phyloP scores from a whole-genome alignment of 1,284 basidiomycete species.

The Trametes pubescens region DNA sequence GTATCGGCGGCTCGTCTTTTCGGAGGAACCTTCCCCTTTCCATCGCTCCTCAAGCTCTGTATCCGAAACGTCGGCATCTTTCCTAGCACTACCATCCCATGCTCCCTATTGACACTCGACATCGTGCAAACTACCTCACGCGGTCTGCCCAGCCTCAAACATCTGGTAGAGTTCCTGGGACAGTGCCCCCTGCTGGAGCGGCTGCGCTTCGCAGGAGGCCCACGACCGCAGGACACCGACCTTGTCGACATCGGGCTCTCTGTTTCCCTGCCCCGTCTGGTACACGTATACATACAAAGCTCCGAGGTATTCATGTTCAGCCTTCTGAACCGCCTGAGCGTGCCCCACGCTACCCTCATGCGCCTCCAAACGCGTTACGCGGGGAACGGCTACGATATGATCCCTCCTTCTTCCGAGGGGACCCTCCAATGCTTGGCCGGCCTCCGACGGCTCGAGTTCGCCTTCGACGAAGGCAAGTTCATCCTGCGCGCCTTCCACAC shows the following conservation, averaged over 20 bases:
- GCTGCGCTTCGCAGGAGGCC: not conserved
- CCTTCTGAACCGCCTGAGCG: not conserved
- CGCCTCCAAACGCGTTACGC: conserved; percentile 2
- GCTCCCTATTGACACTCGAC: conserved; percentile 4
- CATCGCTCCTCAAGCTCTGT: conserved; percentile 2
- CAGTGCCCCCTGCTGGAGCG: conserved; percentile 10
- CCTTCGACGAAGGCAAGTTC: not conserved
- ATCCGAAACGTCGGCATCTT: conserved; percentile 4
- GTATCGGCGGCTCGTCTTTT: not conserved
- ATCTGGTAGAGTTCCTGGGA: not conserved
- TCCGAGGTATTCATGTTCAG: too few species aligned
- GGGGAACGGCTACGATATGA: conserved; percentile 10
- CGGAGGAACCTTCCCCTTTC: not conserved
- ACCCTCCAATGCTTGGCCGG: conserved; percentile 4
- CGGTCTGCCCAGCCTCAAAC: not conserved
- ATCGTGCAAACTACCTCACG: not conserved
- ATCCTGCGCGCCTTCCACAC: conserved; percentile 8
- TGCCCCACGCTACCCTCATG: not conserved
- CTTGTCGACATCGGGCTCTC: not conserved
- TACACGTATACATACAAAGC: too few species aligned
- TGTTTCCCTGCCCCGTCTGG: too few species aligned
- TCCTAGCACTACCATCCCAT: not conserved
- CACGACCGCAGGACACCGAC: not conserved
- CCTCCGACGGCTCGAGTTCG: conserved; percentile 11
- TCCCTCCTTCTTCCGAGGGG: not conserved